phyloP scores from a whole-genome alignment of 75 land plant species.

The Isoetes taiwanensis region DNA sequence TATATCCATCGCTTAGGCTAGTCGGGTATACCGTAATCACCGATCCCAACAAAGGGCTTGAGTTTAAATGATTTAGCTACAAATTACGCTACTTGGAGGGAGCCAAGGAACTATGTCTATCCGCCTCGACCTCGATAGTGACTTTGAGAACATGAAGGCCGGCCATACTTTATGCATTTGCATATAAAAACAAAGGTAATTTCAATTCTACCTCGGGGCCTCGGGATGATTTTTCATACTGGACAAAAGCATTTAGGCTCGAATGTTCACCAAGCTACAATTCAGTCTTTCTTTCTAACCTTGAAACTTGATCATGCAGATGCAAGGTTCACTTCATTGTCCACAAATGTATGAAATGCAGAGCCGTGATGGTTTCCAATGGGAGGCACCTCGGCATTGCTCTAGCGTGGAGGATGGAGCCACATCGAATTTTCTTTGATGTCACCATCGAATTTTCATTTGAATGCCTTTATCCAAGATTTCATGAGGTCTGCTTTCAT shows the following conservation, averaged over 20 bases:
- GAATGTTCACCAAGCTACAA: too few relatives aligned
- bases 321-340: conserved; percentile 12
- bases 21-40: conserved; percentile 19
- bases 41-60: conserved; percentile 12
- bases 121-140: not conserved
- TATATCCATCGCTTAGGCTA: conserved; percentile 31
- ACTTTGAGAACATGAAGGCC: not conserved
- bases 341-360: not conserved
- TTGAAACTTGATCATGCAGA: too few relatives aligned
- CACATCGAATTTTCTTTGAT: conserved; percentile 19
- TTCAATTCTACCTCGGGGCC: not conserved
- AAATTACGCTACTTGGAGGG: conserved; percentile 27
- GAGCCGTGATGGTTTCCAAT: conserved; percentile 20
- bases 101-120: conserved; percentile 27
- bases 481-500: conserved; percentile 13
- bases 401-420: conserved; percentile 8
- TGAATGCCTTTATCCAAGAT: conserved; percentile 22
- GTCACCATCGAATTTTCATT: conserved; percentile 22
- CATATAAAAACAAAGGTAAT: conserved; percentile 11
- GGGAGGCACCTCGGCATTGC: conserved; percentile 25
- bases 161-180: conserved; percentile 14
- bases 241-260: too few relatives aligned
- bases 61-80: conserved; percentile 27
- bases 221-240: too few relatives aligned
- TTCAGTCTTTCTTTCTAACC: too few relatives aligned